Base-by-base conservation (phyloP, 371 early-diverging fungal genomes). In the Mucor plumbeus region DNA sequence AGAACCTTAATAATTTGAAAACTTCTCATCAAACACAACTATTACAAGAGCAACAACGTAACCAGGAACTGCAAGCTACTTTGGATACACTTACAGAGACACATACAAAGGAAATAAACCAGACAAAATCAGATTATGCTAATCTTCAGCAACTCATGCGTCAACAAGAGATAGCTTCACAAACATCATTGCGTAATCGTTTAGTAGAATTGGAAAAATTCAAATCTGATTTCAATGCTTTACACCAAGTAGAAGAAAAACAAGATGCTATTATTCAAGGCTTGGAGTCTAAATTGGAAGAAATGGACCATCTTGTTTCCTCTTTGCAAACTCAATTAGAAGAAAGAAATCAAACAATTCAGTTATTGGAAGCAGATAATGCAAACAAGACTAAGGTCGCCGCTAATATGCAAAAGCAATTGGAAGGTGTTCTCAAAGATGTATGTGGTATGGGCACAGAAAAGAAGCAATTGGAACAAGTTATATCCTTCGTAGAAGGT, bases 241-340 rank as follows among this genome's bases (percentile, higher is more conserved):
- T 83, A 10, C 64, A 61, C 0, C 50, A 48, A 0, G 71, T 83
- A 8, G 81, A 79, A 41, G 74, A 72, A n/a, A 76, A 78, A 33
- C 84, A 83, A 69, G 78, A 81, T 55, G 65, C 54, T 9, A 72
- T 83, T 31, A 83, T 83, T 36, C 61, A 68, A 44, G 64, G 72
- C 1, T 55, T 81, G 0, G 81, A 83, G 26, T 6, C 33, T 0
- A 81, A 83, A 54, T 19, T 81, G n/a, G 67, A 58, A 15, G 79
- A 78, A 14, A 79, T 79, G 80, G 74, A 79, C 10, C 63, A 65
- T 11, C 65, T 78, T 5, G 60, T 74, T 0, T 19, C 14, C 34
- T 64, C 67, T 2, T 60, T 81, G n/a, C 76, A 69, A 9, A 47
- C 63, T 9, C 78, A 79, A 58, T 35, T 83, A 17, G 68, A 63